Evolutionary conservation across 371 early-diverging fungal genomes (phyloP), one percentile per base, ranked within the genome.

Genomic region (Fennellomyces sp.): DNA sequence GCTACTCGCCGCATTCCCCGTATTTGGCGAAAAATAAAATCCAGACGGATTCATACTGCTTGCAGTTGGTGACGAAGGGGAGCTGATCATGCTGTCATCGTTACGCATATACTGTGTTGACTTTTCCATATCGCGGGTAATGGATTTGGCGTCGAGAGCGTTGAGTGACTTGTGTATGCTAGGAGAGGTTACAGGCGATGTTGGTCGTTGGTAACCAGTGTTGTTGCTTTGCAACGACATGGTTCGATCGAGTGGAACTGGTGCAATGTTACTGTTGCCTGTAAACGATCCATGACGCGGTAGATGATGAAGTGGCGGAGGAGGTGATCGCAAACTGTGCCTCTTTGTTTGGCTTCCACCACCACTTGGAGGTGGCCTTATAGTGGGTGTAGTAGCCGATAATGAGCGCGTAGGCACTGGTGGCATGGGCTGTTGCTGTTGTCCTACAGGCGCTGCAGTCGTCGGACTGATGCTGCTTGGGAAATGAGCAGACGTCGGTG

Each of bases 101-200:
- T 63, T 61, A 58, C 70, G 35, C 52, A 66, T 47, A 8, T 60
- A 78, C 56, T 56, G 70, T 12, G 67, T 70, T 30, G 63, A 79
- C 41, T 57, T 72, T 61, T 80, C 76, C 71, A 84, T 85, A 45
- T 89, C 85, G 12, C 80, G 70, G 11, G 83, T 75, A 67, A 87
- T 84, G 12, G 79, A 75, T 51, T 82, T 85, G n/a, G 87, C 86
- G 51, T 89, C 88, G 17, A 89, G 71, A 19, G 83, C 83, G 23
- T 73, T 78, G 0, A 85, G 50, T 2, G 83, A 82, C 56, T 82
- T 83, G 52, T 80, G 78, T 19, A 82, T 75, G 19, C 77, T 73
- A 3, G 76, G 74, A 12, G 65, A 78, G 21, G 72, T 67, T 23
- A 75, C 59, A 25, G 79, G 71, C 27, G 72, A 71, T 2, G 83